These are phyloP conservation scores for Pseudofabraea citricarpa DNA, from an alignment of 2,329 filamentous ascomycete species.

Conservation along the genomic window DNA sequence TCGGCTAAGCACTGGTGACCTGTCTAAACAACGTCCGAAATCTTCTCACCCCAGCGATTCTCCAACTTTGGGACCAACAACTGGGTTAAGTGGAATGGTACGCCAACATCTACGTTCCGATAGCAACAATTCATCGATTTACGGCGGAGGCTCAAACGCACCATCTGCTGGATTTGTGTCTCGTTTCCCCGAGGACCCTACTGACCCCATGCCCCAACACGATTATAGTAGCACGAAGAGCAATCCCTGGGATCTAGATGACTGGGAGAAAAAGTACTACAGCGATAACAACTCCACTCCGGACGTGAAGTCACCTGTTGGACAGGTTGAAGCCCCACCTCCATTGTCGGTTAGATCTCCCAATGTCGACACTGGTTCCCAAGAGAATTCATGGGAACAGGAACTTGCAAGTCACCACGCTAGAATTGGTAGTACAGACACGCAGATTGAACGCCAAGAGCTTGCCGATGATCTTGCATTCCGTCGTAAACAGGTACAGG, in stretches of 20 bases:
- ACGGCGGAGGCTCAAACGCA: slow-evolving; percentile 37
- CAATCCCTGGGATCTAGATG: slow-evolving; percentile 40
- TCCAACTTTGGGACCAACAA: slow-evolving; percentile 68
- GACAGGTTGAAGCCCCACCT: slow-evolving; percentile 9
- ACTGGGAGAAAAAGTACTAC: slow-evolving; percentile 22
- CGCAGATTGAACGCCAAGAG: slow-evolving; percentile 57
- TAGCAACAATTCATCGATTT: slow-evolving; percentile 79
- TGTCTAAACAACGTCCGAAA: not conserved
- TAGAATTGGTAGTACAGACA: slow-evolving; percentile 43
- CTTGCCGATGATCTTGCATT: slow-evolving; percentile 70
- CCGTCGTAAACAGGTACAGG: slow-evolving; percentile 65
- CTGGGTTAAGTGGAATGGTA: slow-evolving; percentile 75
- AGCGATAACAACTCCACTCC: slow-evolving; percentile 10
- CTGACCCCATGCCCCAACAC: slow-evolving; percentile 21
- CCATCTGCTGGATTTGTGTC: slow-evolving; percentile 37
- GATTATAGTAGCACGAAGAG: slow-evolving; percentile 30
- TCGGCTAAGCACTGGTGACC: not conserved
- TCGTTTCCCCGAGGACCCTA: slow-evolving; percentile 31
- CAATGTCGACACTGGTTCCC: slow-evolving; percentile 6
- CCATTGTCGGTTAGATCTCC: slow-evolving; percentile 11
- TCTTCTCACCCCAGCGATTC: slow-evolving; percentile 50
- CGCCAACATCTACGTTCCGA: slow-evolving; percentile 77
- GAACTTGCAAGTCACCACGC: slow-evolving; percentile 32
- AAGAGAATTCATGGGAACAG: slow-evolving; percentile 22
- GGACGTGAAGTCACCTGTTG: slow-evolving; percentile 9